These are phyloP conservation scores for Colletotrichum lindemuthianum DNA, from an alignment of 2,329 filamentous ascomycete genomes.

Conservation along the genomic window DNA sequence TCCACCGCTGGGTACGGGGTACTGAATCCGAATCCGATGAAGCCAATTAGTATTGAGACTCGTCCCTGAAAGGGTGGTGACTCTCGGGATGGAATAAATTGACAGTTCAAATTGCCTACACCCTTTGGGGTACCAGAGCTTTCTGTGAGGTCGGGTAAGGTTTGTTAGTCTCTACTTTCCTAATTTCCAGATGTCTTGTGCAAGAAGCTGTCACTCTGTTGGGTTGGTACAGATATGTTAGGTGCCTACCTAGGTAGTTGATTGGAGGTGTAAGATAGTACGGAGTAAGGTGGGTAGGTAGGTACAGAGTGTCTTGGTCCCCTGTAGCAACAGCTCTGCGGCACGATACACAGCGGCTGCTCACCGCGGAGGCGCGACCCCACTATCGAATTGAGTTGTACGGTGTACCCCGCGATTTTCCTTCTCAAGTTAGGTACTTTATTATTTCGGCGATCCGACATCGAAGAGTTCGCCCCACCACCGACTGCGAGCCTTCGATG, in stretches of 20 bases:
- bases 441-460: neutral
- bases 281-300: neutral
- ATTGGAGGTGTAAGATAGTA: neutral
- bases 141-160: too few species aligned
- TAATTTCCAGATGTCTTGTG: too few species aligned
- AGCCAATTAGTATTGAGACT: too few species aligned
- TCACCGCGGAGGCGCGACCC: constrained; percentile 16
- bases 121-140: too few species aligned
- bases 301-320: neutral
- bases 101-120: too few species aligned
- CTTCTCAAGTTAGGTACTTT: neutral
- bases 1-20: too few species aligned
- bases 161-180: too few species aligned
- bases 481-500: constrained; percentile 7
- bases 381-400: constrained; percentile 25
- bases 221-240: too few species aligned
- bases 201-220: too few species aligned
- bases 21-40: neutral
- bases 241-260: neutral
- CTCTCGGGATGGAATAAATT: too few species aligned
- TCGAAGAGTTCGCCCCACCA: neutral
- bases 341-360: too few species aligned
- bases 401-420: constrained; percentile 17
- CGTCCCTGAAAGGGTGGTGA: too few species aligned
- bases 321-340: neutral